Conservation (phyloP, 495 filamentous ascomycete genomes). For the Aspergillus nanangensis region DNA sequence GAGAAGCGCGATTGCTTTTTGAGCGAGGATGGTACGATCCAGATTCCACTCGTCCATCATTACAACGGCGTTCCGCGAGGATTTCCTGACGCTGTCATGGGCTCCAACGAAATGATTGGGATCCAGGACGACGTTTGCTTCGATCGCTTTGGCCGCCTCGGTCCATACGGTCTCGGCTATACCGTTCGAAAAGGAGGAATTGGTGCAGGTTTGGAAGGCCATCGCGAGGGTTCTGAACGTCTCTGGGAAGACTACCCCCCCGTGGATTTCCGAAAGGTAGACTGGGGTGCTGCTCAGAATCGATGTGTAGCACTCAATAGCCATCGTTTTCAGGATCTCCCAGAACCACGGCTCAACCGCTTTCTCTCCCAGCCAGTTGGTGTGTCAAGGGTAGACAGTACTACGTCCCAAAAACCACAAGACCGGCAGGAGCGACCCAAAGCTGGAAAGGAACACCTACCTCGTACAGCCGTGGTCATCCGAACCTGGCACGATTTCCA, state of each 20-base stretch:
- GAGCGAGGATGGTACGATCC: slow-evolving; percentile 55
- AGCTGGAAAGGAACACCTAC: slow-evolving; percentile 31
- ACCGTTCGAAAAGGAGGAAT: slow-evolving; percentile 68
- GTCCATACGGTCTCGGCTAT: slow-evolving; percentile 89
- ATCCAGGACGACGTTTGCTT: slow-evolving; percentile 88
- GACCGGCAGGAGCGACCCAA: slow-evolving; percentile 12
- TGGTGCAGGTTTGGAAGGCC: slow-evolving; percentile 75
- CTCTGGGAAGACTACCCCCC: slow-evolving; percentile 66
- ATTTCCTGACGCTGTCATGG: slow-evolving; percentile 77
- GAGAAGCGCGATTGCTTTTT: slow-evolving; percentile 73
- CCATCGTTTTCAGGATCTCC: slow-evolving; percentile 59
- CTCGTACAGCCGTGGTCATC: slow-evolving; percentile 57
- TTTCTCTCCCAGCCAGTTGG: slow-evolving; percentile 44
- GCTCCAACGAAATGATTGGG: slow-evolving; percentile 74
- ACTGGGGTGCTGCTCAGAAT: slow-evolving; percentile 72
- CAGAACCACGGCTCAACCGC: slow-evolving; percentile 35
- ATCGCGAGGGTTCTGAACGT: slow-evolving; percentile 66
- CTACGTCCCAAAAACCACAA: slow-evolving; percentile 4
- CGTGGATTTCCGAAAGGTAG: slow-evolving; percentile 67
- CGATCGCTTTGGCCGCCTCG: slow-evolving; percentile 83
- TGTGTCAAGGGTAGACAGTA: slow-evolving; percentile 15
- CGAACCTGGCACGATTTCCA: slow-evolving; percentile 60
- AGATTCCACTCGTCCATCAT: slow-evolving; percentile 62
- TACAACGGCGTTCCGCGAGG: slow-evolving; percentile 71
- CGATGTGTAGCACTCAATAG: slow-evolving; percentile 65